Base-by-base conservation (phyloP, 768 basidiomycete species). In the Amanita brunnescens region DNA sequence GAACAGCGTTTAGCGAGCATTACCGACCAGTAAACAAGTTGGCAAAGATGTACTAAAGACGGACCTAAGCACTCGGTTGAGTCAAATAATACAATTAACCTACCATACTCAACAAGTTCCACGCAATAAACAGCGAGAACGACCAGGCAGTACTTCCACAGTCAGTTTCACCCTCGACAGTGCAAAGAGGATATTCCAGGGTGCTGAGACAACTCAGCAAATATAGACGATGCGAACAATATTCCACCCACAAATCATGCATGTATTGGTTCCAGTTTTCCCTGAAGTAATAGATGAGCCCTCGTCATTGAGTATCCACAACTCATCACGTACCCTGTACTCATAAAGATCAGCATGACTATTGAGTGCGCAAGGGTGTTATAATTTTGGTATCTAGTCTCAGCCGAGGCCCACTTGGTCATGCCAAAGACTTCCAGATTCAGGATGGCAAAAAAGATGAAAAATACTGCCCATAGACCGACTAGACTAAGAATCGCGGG, bases 231-330 rank as follows among this genome's bases (percentile, higher is more conserved):
- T 53, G 29, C 14, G 14, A 18, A 12, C 13, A 47, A 30, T 30
- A 5, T 21, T 46, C 29, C 5, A 68, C 85, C 61, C 63, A 93
- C 90, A 82, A 95, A 67, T 97, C 90, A 62, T 97, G 94, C 95
- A 97, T 97, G 64, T 85, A 96, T 58, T 85, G 82, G 63, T 97
- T 97, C 95, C 95, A 98, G 0, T 84, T 91, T 65, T 97, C 94
- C 7, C 93, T 93, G 26, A 29, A 29, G 26, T 56, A 6, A 57
- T 26, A 57, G 52, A 38, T 58, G 33, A 62, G 41, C 47, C 47
- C 35, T 39, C 20, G 43, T 20, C 33, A n/a, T 49, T 9, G n/a
- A n/a, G n/a, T n/a, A 23, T 18, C 9, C 39, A 44, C 16, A 33
- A 30, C 29, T 54, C 18, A 57, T 14, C 13, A 70, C 80, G 57